Base-by-base conservation (phyloP, 139 green algal genomes). In the Tetradesmus obliquus region DNA sequence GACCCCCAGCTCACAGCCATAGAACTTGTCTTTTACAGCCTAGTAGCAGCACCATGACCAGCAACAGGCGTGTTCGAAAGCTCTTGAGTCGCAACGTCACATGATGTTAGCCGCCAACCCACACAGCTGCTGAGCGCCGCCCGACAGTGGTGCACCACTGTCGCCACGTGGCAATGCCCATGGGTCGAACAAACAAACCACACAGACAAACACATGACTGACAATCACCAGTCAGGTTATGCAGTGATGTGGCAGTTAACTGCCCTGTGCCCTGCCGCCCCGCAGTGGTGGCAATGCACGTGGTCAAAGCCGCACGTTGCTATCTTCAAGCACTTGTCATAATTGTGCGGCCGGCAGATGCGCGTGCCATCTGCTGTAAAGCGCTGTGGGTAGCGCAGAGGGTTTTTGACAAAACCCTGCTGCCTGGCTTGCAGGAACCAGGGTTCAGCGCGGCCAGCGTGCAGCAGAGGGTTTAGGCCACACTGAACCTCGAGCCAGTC, bases 331-430 rank as follows among this genome's bases (percentile, higher is more conserved):
- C 91, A 93, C 13, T 20, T 55, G 45, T 86, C 66, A 86, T 93
- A 93, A n/a, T 93, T 93, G 57, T 86, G 24, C 20, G 82, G 88
- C 86, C 91, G 22, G 82, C 91, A 93, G 71, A 93, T 93, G 51
- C 81, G 57, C 9, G 51, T 13, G 51, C 91, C 91, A 13, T 51
- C 69, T 17, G 58, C 15, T 58, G 72, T 88, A 45, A 45, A 55
- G n/a, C 91, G 55, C 72, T 88, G 72, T 20, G 88, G 91, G 45
- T 84, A 88, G 22, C 66, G n/a, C 32, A 92, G 45, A 24, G 91
- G 88, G 22, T 90, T 90, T 57, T 57, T 87, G 0, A 32, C 76
- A 24, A 90, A 90, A 4, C 90, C 90, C 7, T 53, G 15, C 5
- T 17, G 72, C 45, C 60, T 79, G 8, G 71, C 90, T 83, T 53